phyloP scores from a whole-genome alignment of 2,329 filamentous ascomycete genomes.

The Cadophora malorum region DNA sequence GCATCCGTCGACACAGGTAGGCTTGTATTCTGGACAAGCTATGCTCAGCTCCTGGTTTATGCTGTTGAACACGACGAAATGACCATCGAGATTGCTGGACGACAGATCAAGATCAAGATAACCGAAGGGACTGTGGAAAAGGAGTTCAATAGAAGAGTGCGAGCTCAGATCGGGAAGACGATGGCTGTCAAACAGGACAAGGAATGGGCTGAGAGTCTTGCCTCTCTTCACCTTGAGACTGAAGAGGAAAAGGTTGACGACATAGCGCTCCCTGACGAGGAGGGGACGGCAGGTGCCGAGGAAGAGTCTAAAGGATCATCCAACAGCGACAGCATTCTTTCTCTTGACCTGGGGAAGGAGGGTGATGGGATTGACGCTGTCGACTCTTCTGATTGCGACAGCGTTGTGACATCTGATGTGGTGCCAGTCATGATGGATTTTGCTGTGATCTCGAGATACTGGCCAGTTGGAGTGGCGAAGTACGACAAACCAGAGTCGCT shows the following conservation, averaged over 20 bases:
- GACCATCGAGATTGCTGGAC: not conserved
- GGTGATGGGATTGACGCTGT: not conserved
- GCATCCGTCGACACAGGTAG: constrained; percentile 2
- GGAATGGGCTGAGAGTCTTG: not conserved
- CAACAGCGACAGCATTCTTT: too few relatives aligned
- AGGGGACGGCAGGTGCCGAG: not conserved
- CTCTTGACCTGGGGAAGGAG: too few relatives aligned
- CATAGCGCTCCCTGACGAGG: not conserved
- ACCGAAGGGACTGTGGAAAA: not conserved
- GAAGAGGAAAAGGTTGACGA: not conserved
- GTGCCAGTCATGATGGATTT: constrained; percentile 8
- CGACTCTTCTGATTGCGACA: not conserved
- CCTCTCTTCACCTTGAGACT: not conserved
- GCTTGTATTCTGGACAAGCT: constrained; percentile 13
- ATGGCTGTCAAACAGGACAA: not conserved
- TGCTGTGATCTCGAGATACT: constrained; percentile 3
- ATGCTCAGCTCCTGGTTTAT: not conserved
- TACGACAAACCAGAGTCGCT: constrained; percentile 8
- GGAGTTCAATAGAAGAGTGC: not conserved
- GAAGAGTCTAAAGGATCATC: too few relatives aligned
- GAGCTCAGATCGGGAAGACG: not conserved
- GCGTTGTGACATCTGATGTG: not conserved
- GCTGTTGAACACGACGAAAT: not conserved
- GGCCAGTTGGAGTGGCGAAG: not conserved
- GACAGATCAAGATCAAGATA: not conserved